A percentile compares a stretch with the other conserved stretches of the same genome.
Evolutionary conservation across 202 grass and related monocot species (phyloP).

Genomic region (Carex arenaria): DNA sequence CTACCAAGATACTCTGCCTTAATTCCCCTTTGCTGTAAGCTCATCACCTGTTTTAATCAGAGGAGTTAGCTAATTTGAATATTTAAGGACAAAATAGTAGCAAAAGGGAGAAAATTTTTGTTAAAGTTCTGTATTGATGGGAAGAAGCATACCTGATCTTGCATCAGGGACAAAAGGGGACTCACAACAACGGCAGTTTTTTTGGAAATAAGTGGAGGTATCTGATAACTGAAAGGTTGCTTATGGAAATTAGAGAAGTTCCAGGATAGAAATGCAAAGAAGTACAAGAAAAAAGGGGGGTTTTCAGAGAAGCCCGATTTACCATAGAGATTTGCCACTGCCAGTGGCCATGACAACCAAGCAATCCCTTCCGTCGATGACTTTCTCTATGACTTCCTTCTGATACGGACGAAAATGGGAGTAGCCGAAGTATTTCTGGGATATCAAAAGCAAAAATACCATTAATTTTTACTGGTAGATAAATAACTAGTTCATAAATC

Average conservation of each 20-base stretch:
- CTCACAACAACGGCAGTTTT: constrained; percentile 81
- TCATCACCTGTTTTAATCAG: constrained; percentile 69
- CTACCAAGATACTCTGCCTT: constrained; percentile 80
- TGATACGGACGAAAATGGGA: constrained; percentile 74
- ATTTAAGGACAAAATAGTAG: background rate
- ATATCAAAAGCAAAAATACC: constrained; percentile 3
- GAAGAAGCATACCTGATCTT: constrained; percentile 57
- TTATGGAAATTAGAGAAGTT: background rate
- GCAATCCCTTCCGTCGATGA: constrained; percentile 65
- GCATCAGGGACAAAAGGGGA: constrained; percentile 91
- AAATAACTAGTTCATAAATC: constrained; percentile 7
- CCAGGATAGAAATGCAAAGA: background rate
- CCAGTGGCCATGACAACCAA: constrained; percentile 92
- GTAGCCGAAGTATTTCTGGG: constrained; percentile 67
- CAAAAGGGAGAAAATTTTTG: background rate
- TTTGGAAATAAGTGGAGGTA: constrained; percentile 65
- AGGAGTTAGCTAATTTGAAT: background rate
- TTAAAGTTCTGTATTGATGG: background rate
- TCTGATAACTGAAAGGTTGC: constrained; percentile 61
- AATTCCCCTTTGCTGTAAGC: constrained; percentile 68
- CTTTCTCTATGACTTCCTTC: constrained; percentile 67
- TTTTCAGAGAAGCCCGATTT: background rate
- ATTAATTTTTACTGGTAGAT: background rate
- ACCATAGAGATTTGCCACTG: constrained; percentile 91
- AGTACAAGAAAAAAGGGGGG: background rate